Percentiles rank a stretch among this genome's conserved stretches.
phyloP scores from a whole-genome alignment of 805 yeast species.

The Yarrowia keelungensis region DNA sequence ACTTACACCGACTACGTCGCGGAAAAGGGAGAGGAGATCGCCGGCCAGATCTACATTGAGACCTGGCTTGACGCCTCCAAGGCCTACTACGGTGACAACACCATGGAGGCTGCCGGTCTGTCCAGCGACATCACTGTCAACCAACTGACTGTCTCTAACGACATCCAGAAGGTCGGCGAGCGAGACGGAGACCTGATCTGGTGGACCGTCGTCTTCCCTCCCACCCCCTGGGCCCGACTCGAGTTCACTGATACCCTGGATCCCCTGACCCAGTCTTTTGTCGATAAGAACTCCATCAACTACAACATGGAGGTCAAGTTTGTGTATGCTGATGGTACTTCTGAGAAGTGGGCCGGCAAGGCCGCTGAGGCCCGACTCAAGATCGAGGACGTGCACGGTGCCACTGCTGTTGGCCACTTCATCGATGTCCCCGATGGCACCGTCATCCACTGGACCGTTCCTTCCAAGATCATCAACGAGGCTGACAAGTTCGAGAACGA shows the following conservation, averaged over 20 bases:
- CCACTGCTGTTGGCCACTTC: not conserved
- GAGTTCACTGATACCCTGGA: conserved; percentile 2
- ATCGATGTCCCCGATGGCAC: not conserved
- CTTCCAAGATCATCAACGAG: not conserved
- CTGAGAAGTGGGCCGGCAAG: not conserved
- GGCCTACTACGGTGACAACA: not conserved
- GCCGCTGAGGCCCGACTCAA: not conserved
- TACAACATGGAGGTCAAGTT: not conserved
- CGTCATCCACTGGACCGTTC: not conserved
- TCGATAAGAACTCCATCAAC: not conserved
- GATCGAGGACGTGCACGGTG: not conserved
- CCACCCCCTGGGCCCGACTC: conserved; percentile 14
- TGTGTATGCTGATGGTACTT: too few relatives aligned
- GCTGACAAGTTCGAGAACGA: not conserved
- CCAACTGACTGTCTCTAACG: not conserved
- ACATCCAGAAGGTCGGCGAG: not conserved
- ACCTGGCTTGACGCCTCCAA: not conserved
- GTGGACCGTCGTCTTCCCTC: conserved; percentile 15
- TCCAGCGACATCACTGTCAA: not conserved
- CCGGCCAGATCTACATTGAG: not conserved
- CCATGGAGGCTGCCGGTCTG: not conserved
- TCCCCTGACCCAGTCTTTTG: not conserved
- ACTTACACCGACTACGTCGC: conserved; percentile 15
- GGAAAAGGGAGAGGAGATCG: not conserved
- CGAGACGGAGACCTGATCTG: conserved; percentile 1